Evolutionary conservation across 306 rosid genomes (phyloP).

Genomic region (Betula pendula): DNA sequence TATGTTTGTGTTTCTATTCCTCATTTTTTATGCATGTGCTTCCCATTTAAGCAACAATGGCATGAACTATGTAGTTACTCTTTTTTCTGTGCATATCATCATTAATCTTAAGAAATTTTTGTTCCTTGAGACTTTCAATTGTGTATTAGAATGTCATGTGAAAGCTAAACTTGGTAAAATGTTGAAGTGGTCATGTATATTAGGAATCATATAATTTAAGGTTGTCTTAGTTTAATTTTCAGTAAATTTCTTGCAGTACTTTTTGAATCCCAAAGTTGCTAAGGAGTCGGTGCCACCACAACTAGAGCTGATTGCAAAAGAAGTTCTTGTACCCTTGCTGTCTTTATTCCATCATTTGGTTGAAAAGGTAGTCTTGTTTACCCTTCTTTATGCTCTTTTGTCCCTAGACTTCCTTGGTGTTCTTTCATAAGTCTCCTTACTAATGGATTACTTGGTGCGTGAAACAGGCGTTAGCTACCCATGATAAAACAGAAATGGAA

Average conservation of each 20-base stretch:
- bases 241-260: constrained; percentile 57
- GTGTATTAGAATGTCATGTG: not conserved
- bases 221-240: constrained; percentile 16
- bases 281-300: constrained; percentile 84
- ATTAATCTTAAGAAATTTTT: not conserved
- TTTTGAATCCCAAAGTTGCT: constrained; percentile 73
- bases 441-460: constrained; percentile 33
- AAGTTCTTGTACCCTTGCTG: constrained; percentile 69
- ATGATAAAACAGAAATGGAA: constrained; percentile 39
- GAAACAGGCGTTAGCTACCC: constrained; percentile 55
- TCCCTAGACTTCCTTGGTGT: not conserved
- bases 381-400: not conserved
- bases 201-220: not conserved
- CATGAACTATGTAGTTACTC: not conserved
- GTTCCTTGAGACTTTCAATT: not conserved
- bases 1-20: not conserved
- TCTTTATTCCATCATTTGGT: constrained; percentile 65
- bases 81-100: not conserved
- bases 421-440: constrained; percentile 5
- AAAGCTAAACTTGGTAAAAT: not conserved
- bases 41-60: not conserved
- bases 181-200: not conserved
- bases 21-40: constrained; percentile 1
- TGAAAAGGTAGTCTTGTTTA: constrained; percentile 44
- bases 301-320: constrained; percentile 68